These are phyloP conservation scores for Gossypium rotundifolium DNA, from an alignment of 345 rosid species.

Conservation along the genomic window DNA sequence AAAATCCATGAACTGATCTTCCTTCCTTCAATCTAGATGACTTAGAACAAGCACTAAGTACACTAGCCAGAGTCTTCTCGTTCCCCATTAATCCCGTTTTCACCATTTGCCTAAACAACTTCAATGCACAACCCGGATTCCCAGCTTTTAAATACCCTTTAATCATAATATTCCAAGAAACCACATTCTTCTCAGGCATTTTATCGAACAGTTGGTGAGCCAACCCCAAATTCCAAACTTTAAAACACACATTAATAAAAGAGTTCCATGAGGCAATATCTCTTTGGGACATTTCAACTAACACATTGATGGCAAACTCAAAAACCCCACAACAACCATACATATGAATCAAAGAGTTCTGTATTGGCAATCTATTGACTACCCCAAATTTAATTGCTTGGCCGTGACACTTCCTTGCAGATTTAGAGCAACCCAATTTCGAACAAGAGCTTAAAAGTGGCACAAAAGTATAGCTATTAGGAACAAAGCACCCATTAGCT, in stretches of 20 bases:
- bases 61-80: constrained; percentile 33
- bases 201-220: constrained; percentile 47
- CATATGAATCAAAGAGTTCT: constrained; percentile 49
- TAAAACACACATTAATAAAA: constrained; percentile 21
- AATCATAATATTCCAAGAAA: constrained; percentile 67
- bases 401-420: constrained; percentile 50
- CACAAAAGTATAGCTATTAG: constrained; percentile 58
- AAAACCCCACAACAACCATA: constrained; percentile 34
- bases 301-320: constrained; percentile 38
- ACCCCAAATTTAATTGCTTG: constrained; percentile 51
- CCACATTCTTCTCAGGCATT: constrained; percentile 39
- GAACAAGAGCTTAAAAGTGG: constrained; percentile 45
- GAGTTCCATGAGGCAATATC: constrained; percentile 63
- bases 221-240: constrained; percentile 23
- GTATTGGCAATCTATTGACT: constrained; percentile 40
- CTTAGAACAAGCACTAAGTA: constrained; percentile 52
- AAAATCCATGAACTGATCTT: constrained; percentile 58
- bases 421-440: constrained; percentile 30
- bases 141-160: constrained; percentile 41
- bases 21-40: constrained; percentile 65
- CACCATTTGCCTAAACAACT: constrained; percentile 55
- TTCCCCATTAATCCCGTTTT: constrained; percentile 33
- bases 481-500: constrained; percentile 35
- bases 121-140: constrained; percentile 48
- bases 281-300: constrained; percentile 40